These are phyloP conservation scores for Ceriops tagal DNA, from an alignment of 345 rosid genomes.

Conservation along the genomic window DNA sequence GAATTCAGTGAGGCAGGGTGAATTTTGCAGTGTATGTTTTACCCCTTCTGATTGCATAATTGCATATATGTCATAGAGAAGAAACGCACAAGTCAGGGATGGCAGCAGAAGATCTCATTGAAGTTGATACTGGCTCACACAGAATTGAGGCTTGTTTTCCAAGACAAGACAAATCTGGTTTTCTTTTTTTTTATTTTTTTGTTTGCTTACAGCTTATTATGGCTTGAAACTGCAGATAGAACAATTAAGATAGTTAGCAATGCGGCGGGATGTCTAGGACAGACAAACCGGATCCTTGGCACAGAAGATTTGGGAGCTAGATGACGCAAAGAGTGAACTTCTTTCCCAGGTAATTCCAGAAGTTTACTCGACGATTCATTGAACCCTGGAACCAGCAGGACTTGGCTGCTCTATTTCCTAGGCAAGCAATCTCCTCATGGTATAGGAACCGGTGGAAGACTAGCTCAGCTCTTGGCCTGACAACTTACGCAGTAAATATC, in stretches of 20 bases:
- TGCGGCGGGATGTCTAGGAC: conserved; percentile 76
- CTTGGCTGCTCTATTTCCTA: no score
- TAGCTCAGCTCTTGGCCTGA: no score
- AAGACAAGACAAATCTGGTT: not conserved
- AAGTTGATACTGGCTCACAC: conserved; percentile 52
- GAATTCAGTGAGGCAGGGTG: no score
- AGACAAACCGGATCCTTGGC: conserved; percentile 80
- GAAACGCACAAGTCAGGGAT: conserved; percentile 76
- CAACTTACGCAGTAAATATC: no score
- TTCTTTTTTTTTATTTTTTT: not conserved
- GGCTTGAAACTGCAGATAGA: conserved; percentile 47
- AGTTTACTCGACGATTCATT: not conserved
- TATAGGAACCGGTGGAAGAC: no score
- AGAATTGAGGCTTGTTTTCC: conserved; percentile 36
- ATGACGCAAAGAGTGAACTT: conserved; percentile 92
- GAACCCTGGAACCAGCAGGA: no score
- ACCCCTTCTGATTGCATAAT: conserved; percentile 47
- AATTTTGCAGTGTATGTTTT: no score
- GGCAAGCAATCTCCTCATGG: no score
- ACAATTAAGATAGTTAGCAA: conserved; percentile 61
- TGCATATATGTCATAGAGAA: conserved; percentile 84
- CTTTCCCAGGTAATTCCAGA: conserved; percentile 66
- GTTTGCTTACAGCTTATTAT: not conserved
- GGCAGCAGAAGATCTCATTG: conserved; percentile 71
- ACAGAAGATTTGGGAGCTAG: conserved; percentile 92